phyloP scores from a whole-genome alignment of 176 grass and related monocot genomes.

The Microstegium vimineum region DNA sequence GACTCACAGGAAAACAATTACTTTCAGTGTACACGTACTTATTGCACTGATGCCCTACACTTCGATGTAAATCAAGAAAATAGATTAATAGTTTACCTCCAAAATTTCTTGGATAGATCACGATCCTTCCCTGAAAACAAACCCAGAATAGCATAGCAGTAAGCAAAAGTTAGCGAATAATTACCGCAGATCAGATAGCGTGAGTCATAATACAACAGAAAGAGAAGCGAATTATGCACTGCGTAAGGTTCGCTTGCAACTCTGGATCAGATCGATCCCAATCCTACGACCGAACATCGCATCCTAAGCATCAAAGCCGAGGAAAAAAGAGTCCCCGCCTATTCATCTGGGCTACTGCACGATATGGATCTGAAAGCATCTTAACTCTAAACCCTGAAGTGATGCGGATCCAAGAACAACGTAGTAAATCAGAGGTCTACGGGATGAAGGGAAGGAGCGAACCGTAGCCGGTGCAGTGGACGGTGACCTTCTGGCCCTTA shows the following conservation, averaged over 20 bases:
- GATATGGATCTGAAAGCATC: slow-evolving; percentile 23
- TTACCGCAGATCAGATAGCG: neutral
- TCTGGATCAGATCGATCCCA: neutral
- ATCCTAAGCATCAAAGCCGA: neutral
- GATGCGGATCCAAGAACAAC: slow-evolving; percentile 4
- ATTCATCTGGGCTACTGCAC: neutral
- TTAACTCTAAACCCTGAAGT: neutral
- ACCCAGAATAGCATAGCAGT: neutral
- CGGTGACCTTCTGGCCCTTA: slow-evolving; percentile 88
- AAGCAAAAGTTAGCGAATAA: neutral
- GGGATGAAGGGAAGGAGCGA: slow-evolving; percentile 1
- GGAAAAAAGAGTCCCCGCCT: neutral
- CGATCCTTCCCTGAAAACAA: slow-evolving; percentile 73
- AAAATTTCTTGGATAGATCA: slow-evolving; percentile 86
- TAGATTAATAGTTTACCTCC: slow-evolving; percentile 58
- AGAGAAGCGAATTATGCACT: neutral
- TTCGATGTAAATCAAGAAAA: neutral
- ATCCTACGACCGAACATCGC: neutral
- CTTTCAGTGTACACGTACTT: neutral
- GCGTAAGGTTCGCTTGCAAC: neutral
- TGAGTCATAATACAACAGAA: neutral
- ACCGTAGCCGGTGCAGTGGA: slow-evolving; percentile 98
- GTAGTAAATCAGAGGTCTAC: neutral
- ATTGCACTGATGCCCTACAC: neutral
- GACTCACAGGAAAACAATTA: neutral